Evolutionary conservation across 345 rosid species (phyloP), one percentile per base, ranked within the genome.

Genomic region (Noccaea caerulescens): DNA sequence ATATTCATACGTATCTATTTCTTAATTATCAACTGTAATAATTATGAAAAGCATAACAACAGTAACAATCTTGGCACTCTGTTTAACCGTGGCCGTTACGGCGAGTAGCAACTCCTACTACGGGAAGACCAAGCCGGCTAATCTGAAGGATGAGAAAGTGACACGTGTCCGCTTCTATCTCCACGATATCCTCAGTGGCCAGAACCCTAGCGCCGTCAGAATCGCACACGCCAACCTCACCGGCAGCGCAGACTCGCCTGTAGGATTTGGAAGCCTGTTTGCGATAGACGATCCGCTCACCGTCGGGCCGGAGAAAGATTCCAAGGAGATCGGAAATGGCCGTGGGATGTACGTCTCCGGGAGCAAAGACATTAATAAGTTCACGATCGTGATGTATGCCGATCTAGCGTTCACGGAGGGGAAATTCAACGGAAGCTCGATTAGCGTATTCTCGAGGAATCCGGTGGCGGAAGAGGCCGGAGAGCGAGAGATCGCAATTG

Each of bases 281-380:
- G 85, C 76, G 10, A 18, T 82, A 1, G 85, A 86, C 14, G 91
- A 84, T 64, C 79, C 83, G 0, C 76, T 86, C 1, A 80, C 75
- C 3, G 47, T 63, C 1, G 84, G 87, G 1, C 82, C 83, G 1
- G 83, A 79, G 20, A 68, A 18, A 8, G 49, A 44, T 0, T 81
- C 87, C 0, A 42, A 44, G 14, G 49, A 66, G 43, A 70, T 84
- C 0, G 85, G 87, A 1, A 80, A 83, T 37, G 83, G 84, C 0
- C 81, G 77, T 1, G 85, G 87, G 20, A 66, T 84, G 27, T 83
- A 81, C 6, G 53, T 82, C 1, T 81, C 77, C 1, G 63, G 76
- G 3, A 58, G 82, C 58, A 69, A 71, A 44, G 76, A 71, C 4
- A 6, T 36, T 3, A 9, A 23, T 8, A 42, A 68, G 11, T 56